Evolutionary conservation across 2,329 filamentous ascomycete species (phyloP).

Genomic region (Penicillium italicum): DNA sequence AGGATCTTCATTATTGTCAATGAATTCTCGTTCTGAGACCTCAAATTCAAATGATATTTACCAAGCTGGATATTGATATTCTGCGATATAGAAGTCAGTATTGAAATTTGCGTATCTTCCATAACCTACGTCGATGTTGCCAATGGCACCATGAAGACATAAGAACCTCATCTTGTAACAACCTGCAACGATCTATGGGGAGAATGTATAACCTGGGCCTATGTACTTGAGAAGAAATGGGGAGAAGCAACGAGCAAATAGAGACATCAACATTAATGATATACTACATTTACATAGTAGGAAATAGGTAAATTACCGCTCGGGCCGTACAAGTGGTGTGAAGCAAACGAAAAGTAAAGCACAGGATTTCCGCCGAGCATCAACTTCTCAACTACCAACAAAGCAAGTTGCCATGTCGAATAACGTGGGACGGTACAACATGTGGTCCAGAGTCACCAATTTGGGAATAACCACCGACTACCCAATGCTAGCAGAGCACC

Average conservation of each 20-base stretch:
- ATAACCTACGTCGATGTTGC: slow-evolving; percentile 25
- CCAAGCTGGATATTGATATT: slow-evolving; percentile 22
- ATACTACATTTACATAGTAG: neutral
- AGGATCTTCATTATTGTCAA: slow-evolving; percentile 10
- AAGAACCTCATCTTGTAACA: slow-evolving; percentile 24
- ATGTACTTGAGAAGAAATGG: slow-evolving; percentile 7
- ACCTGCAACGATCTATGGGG: neutral
- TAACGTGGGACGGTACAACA: slow-evolving; percentile 3
- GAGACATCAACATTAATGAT: neutral
- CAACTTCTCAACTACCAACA: neutral
- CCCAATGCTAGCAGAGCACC: slow-evolving; percentile 3
- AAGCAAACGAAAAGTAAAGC: neutral
- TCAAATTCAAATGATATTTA: neutral
- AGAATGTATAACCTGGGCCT: neutral
- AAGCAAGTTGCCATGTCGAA: neutral
- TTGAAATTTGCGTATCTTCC: neutral
- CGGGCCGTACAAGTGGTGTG: slow-evolving; percentile 1
- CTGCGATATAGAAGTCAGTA: slow-evolving; percentile 5
- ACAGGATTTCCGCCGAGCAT: slow-evolving; percentile 4
- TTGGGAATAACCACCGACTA: slow-evolving; percentile 9
- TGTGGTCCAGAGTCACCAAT: neutral
- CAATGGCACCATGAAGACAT: slow-evolving; percentile 30
- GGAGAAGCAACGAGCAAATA: neutral
- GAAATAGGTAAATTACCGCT: slow-evolving; percentile 1
- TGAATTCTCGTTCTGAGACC: neutral